Conservation (phyloP, 179 eudicot species). For the Actinidia arguta region DNA sequence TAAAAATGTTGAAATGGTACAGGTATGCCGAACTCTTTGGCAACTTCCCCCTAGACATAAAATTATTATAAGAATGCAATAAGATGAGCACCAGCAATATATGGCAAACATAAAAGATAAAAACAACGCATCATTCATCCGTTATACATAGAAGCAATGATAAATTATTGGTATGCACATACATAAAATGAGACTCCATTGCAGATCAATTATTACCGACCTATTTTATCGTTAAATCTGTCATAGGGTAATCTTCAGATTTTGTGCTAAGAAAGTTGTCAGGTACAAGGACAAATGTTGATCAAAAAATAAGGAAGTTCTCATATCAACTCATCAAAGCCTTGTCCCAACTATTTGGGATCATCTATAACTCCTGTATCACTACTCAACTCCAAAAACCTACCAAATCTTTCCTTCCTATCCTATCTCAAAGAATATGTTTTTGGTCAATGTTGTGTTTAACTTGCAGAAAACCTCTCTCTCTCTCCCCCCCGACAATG, state of each 20-base stretch:
- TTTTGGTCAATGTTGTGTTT: too few relatives aligned
- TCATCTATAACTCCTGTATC: background rate
- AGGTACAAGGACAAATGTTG: background rate
- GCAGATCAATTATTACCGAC: background rate
- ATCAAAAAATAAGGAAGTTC: background rate
- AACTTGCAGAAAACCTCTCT: too few relatives aligned
- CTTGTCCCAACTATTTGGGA: background rate
- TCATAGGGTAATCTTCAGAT: conserved; percentile 1
- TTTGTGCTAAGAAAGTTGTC: background rate
- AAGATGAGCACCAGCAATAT: conserved; percentile 7
- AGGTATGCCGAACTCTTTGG: conserved; percentile 89
- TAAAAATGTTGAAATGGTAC: conserved; percentile 86
- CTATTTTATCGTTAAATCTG: background rate
- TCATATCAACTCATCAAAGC: background rate
- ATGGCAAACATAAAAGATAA: background rate
- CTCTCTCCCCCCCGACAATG: too few relatives aligned
- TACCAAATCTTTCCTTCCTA: too few relatives aligned
- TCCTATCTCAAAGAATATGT: too few relatives aligned
- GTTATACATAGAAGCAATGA: background rate
- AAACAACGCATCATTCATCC: background rate
- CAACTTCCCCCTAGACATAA: conserved; percentile 77
- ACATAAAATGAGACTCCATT: background rate
- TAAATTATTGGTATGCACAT: background rate
- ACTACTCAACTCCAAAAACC: too few relatives aligned
- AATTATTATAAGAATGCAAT: background rate